Evolutionary conservation across 2,329 filamentous ascomycete genomes (phyloP), one percentile per base, ranked within the genome.

Genomic region (Fusarium papillatum): DNA sequence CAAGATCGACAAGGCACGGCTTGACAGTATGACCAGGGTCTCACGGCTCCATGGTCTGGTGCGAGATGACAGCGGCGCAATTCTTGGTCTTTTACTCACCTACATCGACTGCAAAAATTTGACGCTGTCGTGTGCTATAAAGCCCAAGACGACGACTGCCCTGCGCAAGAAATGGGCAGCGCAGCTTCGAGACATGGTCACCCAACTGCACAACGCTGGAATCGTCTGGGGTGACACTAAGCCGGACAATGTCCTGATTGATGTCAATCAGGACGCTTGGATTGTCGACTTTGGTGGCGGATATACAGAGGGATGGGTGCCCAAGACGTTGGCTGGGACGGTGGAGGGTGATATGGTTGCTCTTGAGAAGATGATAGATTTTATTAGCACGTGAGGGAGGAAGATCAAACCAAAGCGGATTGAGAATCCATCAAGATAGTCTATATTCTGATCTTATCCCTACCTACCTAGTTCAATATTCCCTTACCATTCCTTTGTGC

Each of bases 81-180:
- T 75, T 8, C 65, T 71, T 41, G 76, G 69, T 4, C 70, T 79
- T 43, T 62, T 79, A 7, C 70, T 79, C n/a, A 71, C 63, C 4
- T 74, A 77, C 13, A 68, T 78, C 24, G 55, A 76, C 39, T 73
- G 71, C 38, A 17, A 39, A 59, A 7, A n/a, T 17, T 6, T 24
- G 22, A 74, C 69, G 7, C 22, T 76, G 2, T 34, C 55, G 13
- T 74, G 65, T 39, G 64, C 73, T 8, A 34, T 55, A 5, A 50
- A 72, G 38, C 55, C 69, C 11, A 53, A 50, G 4, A 55, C 31
- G 22, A 9, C 64, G 14, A 63, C 7, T 4, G 3, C 7, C 19
- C 29, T 68, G 17, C 50, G 48, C 22, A 17, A 63, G 34, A 71
- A 71, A 46, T 80, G 75, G 79, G 69, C 46, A 46, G 39, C 59